Evolutionary conservation across 2,329 filamentous ascomycete species (phyloP).

Genomic region (Ophiostoma quercus): DNA sequence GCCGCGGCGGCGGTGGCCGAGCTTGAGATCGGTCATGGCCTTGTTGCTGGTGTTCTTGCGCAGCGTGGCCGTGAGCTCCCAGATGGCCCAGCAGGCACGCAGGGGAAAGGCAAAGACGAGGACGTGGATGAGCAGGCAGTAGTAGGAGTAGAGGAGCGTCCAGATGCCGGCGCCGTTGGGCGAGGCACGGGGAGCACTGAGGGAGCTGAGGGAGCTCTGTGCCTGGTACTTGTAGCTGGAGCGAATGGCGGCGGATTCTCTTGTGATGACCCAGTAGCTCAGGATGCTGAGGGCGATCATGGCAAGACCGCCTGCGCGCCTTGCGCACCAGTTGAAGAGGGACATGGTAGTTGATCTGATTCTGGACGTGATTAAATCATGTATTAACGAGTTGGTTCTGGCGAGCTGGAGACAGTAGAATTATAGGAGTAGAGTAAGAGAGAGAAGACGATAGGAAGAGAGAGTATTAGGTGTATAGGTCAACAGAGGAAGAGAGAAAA

Average conservation of each 20-base stretch:
- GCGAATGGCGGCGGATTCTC: constrained; percentile 42
- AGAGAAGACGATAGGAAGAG: neutral
- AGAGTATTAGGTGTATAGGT: constrained; percentile 2
- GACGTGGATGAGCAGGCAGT: constrained; percentile 60
- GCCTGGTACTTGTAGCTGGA: constrained; percentile 43
- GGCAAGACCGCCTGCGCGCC: constrained; percentile 51
- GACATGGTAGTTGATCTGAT: constrained; percentile 39
- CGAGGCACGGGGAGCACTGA: constrained; percentile 35
- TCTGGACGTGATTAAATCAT: neutral
- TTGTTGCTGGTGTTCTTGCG: constrained; percentile 43
- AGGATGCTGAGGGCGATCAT: constrained; percentile 47
- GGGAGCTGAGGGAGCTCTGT: constrained; percentile 38
- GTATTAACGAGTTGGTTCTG: neutral
- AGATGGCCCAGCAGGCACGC: constrained; percentile 57
- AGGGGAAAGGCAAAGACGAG: constrained; percentile 60
- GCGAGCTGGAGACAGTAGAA: neutral
- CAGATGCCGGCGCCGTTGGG: constrained; percentile 44
- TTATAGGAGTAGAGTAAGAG: neutral
- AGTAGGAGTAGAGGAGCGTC: constrained; percentile 56
- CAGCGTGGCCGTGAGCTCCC: constrained; percentile 50
- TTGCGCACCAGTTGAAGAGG: constrained; percentile 50
- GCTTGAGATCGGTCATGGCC: constrained; percentile 45
- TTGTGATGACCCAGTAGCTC: constrained; percentile 52
- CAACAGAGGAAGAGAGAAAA: neutral
- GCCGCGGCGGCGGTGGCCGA: constrained; percentile 44